Conservation (phyloP, 192 early-diverging fungal species). For the Mortierella alpina region DNA sequence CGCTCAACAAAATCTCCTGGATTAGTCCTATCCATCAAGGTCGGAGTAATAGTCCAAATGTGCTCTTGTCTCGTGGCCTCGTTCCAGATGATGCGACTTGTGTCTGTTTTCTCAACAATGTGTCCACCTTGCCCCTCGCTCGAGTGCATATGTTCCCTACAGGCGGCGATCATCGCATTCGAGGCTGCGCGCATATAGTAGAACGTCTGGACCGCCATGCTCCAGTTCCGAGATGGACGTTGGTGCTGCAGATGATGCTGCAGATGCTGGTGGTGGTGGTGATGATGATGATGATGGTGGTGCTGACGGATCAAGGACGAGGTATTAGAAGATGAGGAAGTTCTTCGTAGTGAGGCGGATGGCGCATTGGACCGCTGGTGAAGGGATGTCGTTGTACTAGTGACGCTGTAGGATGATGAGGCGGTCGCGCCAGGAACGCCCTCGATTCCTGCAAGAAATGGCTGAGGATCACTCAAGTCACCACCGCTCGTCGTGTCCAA, state of each 20-base stretch:
- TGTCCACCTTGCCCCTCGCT: not conserved
- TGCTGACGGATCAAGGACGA: not conserved
- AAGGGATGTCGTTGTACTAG: not conserved
- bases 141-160: constrained; percentile 9
- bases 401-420: not conserved
- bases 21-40: constrained; percentile 22
- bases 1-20: constrained; percentile 6
- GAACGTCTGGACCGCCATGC: constrained; percentile 16
- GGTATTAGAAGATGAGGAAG: not conserved
- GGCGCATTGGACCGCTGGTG: not conserved
- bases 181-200: not conserved
- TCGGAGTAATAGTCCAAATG: constrained; percentile 24
- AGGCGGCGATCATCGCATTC: constrained; percentile 24
- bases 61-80: constrained; percentile 12
- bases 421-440: not conserved
- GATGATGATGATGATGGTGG: not conserved
- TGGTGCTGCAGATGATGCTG: not conserved
- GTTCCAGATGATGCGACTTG: constrained; percentile 22
- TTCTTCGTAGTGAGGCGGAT: not conserved
- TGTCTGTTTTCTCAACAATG: not conserved
- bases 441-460: not conserved
- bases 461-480: not conserved
- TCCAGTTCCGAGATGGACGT: constrained; percentile 14
- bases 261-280: not conserved
- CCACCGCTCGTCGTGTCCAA: not conserved